Evolutionary conservation across 371 early-diverging fungal species (phyloP).

Genomic region (Mortierella sp.): DNA sequence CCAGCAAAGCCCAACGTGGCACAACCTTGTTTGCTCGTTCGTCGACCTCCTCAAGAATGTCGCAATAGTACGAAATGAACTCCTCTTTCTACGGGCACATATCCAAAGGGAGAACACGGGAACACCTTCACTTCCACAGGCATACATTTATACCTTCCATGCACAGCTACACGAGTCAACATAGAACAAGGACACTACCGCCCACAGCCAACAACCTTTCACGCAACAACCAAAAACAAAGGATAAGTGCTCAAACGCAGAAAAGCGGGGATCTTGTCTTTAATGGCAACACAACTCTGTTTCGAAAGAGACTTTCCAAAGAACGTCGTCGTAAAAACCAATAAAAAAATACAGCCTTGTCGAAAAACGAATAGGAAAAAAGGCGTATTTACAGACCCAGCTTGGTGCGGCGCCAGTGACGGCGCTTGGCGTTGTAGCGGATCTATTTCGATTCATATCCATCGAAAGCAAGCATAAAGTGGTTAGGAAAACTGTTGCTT

Average conservation of each 20-base stretch:
- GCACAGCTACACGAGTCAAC: not conserved
- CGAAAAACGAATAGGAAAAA: not conserved
- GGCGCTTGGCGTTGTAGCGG: slow-evolving; percentile 98
- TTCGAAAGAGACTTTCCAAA: slow-evolving; percentile 3
- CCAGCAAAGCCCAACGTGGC: too few relatives aligned
- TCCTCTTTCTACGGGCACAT: too few relatives aligned
- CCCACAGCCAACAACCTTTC: too few relatives aligned
- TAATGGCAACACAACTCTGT: not conserved
- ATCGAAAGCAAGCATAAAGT: too few relatives aligned
- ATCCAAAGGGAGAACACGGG: too few relatives aligned
- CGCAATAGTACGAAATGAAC: too few relatives aligned
- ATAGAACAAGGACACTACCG: not conserved
- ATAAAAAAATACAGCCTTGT: not conserved
- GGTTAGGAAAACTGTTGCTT: too few relatives aligned
- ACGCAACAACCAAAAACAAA: not conserved
- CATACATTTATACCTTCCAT: not conserved
- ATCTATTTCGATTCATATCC: slow-evolving; percentile 22
- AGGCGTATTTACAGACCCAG: slow-evolving; percentile 83
- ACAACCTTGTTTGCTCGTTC: too few relatives aligned
- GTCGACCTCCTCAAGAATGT: too few relatives aligned
- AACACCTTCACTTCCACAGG: too few relatives aligned
- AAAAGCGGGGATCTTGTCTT: not conserved
- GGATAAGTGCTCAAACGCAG: not conserved
- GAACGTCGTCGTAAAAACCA: slow-evolving; percentile 12
- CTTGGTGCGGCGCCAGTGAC: slow-evolving; percentile 99